These are phyloP conservation scores for Protea cynaroides DNA, from an alignment of 164 flowering plant species.

Conservation along the genomic window DNA sequence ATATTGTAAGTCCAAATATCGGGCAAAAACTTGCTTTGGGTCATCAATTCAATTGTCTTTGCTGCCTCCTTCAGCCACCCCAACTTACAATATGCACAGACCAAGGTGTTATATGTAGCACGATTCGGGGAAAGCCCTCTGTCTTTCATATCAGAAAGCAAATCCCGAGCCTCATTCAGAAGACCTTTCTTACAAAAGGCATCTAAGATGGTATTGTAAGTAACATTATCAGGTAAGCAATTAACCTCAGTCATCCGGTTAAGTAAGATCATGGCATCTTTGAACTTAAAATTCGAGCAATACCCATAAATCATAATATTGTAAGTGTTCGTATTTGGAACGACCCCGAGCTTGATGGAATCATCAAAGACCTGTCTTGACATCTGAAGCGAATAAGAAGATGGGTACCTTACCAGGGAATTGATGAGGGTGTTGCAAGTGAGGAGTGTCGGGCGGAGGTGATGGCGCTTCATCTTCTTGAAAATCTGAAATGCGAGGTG, in stretches of 20 bases:
- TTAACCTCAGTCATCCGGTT: conserved; percentile 37
- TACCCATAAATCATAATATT: conserved; percentile 65
- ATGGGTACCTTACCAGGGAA: conserved; percentile 47
- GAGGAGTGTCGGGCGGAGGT: conserved; percentile 34
- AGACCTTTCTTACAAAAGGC: conserved; percentile 56
- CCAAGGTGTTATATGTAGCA: conserved; percentile 65
- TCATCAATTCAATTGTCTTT: conserved; percentile 60
- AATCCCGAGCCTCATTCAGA: conserved; percentile 50
- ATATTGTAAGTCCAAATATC: conserved; percentile 80
- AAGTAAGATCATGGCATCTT: conserved; percentile 46
- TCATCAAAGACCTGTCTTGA: conserved; percentile 40
- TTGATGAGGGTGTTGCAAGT: conserved; percentile 65
- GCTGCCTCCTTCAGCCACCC: conserved; percentile 72
- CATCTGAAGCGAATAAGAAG: conserved; percentile 29
- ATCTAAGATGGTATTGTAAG: conserved; percentile 64
- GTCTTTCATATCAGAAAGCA: conserved; percentile 62
- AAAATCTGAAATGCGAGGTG: conserved; percentile 53
- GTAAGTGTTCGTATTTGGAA: conserved; percentile 37
- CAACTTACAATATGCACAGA: conserved; percentile 63
- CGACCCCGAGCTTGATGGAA: conserved; percentile 37
- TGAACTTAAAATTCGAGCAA: conserved; percentile 46
- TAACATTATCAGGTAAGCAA: conserved; percentile 58
- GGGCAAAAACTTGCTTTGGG: conserved; percentile 38
- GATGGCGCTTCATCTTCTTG: conserved; percentile 51
- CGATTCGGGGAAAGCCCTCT: conserved; percentile 55